Evolutionary conservation across 768 basidiomycete genomes (phyloP).

Genomic region (Coprinopsis sp.): DNA sequence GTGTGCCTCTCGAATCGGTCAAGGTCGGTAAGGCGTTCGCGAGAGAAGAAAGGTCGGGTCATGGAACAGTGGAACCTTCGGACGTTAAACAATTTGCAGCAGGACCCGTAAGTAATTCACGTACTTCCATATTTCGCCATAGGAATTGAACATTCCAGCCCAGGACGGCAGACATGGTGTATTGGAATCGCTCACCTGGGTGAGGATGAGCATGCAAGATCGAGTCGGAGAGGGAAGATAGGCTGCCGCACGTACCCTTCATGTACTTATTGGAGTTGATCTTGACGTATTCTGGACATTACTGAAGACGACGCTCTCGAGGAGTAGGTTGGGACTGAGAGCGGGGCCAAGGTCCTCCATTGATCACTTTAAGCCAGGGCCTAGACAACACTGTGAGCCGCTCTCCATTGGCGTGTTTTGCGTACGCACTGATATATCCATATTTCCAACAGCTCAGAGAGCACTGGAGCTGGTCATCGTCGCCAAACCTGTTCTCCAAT

Average conservation of each 20-base stretch:
- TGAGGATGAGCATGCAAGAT: background rate
- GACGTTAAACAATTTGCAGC: background rate
- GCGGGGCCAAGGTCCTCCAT: slow-evolving; percentile 37
- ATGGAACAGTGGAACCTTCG: slow-evolving; percentile 12
- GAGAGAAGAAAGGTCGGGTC: slow-evolving; percentile 12
- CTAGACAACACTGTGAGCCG: no score
- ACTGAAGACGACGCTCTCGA: slow-evolving; percentile 43
- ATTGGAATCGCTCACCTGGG: slow-evolving; percentile 39
- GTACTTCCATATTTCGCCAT: slow-evolving; percentile 33
- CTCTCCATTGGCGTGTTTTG: background rate
- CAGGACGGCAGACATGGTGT: slow-evolving; percentile 43
- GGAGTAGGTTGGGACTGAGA: slow-evolving; percentile 42
- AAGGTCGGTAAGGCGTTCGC: slow-evolving; percentile 9
- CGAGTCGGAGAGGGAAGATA: background rate
- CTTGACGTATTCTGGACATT: slow-evolving; percentile 54
- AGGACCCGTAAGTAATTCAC: background rate
- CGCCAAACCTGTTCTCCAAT: slow-evolving; percentile 39
- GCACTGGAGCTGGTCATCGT: slow-evolving; percentile 37
- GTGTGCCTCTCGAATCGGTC: slow-evolving; percentile 10
- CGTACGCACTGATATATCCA: slow-evolving; percentile 49
- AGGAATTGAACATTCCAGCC: slow-evolving; percentile 71
- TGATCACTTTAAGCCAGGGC: slow-evolving; percentile 29
- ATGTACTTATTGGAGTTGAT: slow-evolving; percentile 53
- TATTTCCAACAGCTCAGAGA: slow-evolving; percentile 33
- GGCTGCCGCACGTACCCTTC: slow-evolving; percentile 49